Conservation (phyloP, 73 alveolate species). For the Diophrys sp. region DNA sequence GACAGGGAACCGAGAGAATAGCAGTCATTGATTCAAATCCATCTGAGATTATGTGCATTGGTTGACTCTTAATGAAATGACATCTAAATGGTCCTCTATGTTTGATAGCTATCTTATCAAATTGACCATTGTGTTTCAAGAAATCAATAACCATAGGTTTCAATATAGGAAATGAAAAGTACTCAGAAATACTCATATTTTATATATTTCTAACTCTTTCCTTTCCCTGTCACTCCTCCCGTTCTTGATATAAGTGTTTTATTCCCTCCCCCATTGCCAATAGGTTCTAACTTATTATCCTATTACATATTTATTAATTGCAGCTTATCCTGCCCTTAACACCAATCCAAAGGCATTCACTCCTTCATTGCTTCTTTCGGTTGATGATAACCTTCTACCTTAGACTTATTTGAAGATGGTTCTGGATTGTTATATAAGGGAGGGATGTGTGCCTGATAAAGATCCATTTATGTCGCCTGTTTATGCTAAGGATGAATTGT, state of each 20-base stretch:
- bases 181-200: too few species aligned
- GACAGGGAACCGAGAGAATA: not conserved
- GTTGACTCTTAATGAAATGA: not conserved
- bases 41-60: not conserved
- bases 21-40: not conserved
- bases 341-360: conserved; percentile 46
- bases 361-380: conserved; percentile 67
- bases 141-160: not conserved
- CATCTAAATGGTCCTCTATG: not conserved
- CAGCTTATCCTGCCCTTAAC: conserved; percentile 54
- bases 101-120: not conserved
- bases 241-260: too few species aligned
- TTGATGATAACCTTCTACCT: conserved; percentile 73
- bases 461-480: conserved; percentile 65
- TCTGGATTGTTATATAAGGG: conserved; percentile 67
- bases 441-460: conserved; percentile 36
- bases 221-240: too few species aligned
- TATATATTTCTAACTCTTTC: too few species aligned
- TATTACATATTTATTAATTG: too few species aligned
- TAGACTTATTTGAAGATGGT: conserved; percentile 71
- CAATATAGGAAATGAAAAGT: not conserved
- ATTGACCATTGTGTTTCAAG: not conserved
- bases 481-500: conserved; percentile 41
- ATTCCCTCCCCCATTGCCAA: too few species aligned
- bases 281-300: too few species aligned